Evolutionary conservation across 768 basidiomycete genomes (phyloP).

Genomic region (Gelatoporia subvermispora): DNA sequence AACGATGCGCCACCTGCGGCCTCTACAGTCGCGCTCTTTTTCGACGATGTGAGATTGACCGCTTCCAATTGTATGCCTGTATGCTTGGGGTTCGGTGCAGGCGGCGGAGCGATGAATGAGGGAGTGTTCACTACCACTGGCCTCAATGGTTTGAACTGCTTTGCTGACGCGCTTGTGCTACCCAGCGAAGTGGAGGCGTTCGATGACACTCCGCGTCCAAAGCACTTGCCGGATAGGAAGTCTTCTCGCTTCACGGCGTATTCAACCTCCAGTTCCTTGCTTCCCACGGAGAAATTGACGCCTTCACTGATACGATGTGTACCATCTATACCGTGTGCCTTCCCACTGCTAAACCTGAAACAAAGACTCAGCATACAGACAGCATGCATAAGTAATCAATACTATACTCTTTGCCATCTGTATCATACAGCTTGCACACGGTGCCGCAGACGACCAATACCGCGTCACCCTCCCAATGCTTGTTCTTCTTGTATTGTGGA

Average conservation of each 20-base stretch:
- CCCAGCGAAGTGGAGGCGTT: slow-evolving; percentile 11
- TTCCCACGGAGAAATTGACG: slow-evolving; percentile 36
- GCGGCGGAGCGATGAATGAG: slow-evolving; percentile 15
- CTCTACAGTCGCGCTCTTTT: not conserved
- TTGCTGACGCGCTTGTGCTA: slow-evolving; percentile 26
- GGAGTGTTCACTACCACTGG: slow-evolving; percentile 25
- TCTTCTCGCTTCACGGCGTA: slow-evolving; percentile 47
- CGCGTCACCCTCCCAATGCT: slow-evolving; percentile 86
- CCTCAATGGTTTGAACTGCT: slow-evolving; percentile 26
- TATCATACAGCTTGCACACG: slow-evolving; percentile 49
- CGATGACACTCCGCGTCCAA: slow-evolving; percentile 32
- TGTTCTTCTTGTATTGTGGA: slow-evolving; percentile 76
- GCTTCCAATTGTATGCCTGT: slow-evolving; percentile 37
- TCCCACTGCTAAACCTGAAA: slow-evolving; percentile 49
- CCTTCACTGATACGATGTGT: slow-evolving; percentile 31
- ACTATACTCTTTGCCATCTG: slow-evolving; percentile 57
- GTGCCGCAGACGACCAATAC: slow-evolving; percentile 47
- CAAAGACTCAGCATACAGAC: not conserved
- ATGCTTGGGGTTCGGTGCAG: slow-evolving; percentile 18
- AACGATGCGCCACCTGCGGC: slow-evolving; percentile 28
- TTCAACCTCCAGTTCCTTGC: slow-evolving; percentile 66
- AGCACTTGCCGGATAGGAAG: slow-evolving; percentile 63
- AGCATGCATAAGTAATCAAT: not conserved
- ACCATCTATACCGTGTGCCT: slow-evolving; percentile 34
- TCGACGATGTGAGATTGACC: slow-evolving; percentile 19